Evolutionary conservation across 2,329 filamentous ascomycete genomes (phyloP), one percentile per base, ranked within the genome.

Genomic region (Neonectria ditissima): DNA sequence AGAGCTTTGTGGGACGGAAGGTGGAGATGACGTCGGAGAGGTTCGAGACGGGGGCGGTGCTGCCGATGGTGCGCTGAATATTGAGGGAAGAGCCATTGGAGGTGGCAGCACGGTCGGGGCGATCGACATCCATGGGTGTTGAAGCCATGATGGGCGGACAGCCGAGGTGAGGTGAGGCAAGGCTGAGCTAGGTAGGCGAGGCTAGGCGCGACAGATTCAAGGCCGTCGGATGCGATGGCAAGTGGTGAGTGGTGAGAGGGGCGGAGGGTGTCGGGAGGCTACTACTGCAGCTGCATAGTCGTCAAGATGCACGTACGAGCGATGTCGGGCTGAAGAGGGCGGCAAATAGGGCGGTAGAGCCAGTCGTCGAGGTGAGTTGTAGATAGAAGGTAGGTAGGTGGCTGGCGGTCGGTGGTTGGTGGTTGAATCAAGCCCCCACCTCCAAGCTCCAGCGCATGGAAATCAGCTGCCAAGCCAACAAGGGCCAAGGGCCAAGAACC

Each of bases 1-100:
- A 89, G 80, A 95, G 92, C 85, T 93, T 94, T 50, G 91, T 91
- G 8, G 95, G 93, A 54, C 92, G 86, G 76, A 93, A 97, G 58
- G 86, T 89, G 39, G 87, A 84, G 70, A 97, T 90, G 69, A 96
- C 85, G 73, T 97, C 93, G 73, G 88, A 86, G 58, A 97, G 86
- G 75, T 92, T 92, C 13, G 91, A 88, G 6, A 86, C 86, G 60
- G 81, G 81, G 43, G 80, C 70, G 58, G 76, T 80, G 48, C 73
- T 71, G 45, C 79, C 80, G 20, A 86, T 69, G 11, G 81, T 82
- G 20, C 86, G 81, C 9, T 83, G 81, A 54, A 86, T 85, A 65
- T 85, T 85, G 44, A 87, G 79, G 1, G 82, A 79, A 69, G 78
- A 74, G 67, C 80, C 80, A 53, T 80, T 81, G 22, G 78, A 74